phyloP scores from a whole-genome alignment of 2,329 filamentous ascomycete genomes.

The Paecilomyces variotii region DNA sequence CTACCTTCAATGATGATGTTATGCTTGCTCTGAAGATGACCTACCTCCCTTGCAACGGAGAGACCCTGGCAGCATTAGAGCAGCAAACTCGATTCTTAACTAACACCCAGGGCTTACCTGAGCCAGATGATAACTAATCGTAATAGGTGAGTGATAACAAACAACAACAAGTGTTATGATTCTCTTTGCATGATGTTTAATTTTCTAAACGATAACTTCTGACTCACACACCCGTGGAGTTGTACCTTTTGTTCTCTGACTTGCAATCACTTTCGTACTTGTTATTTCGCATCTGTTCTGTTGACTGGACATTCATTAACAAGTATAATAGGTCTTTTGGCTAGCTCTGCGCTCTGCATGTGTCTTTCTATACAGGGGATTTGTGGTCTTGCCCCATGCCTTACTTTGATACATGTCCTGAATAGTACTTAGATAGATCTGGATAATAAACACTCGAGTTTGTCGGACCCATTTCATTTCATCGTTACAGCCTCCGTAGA shows the following conservation, averaged over 20 bases:
- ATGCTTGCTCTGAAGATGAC: not conserved
- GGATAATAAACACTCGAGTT: not conserved
- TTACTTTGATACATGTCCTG: not conserved
- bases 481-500: not conserved
- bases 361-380: not conserved
- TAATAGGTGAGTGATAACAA: not conserved
- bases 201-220: not conserved
- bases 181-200: not conserved
- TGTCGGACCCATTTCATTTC: not conserved
- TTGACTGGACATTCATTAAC: not conserved
- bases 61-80: not conserved
- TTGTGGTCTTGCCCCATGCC: not conserved
- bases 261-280: not conserved
- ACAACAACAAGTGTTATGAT: not conserved
- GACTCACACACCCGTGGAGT: constrained; percentile 1
- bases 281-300: not conserved
- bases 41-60: not conserved
- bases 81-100: not conserved
- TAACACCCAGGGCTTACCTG: not conserved
- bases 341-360: not conserved
- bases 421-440: not conserved
- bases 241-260: constrained; percentile 1
- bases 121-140: not conserved
- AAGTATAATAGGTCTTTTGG: not conserved
- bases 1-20: not conserved